Conservation (phyloP, 495 filamentous ascomycete species). For the Aspergillus nanangensis region DNA sequence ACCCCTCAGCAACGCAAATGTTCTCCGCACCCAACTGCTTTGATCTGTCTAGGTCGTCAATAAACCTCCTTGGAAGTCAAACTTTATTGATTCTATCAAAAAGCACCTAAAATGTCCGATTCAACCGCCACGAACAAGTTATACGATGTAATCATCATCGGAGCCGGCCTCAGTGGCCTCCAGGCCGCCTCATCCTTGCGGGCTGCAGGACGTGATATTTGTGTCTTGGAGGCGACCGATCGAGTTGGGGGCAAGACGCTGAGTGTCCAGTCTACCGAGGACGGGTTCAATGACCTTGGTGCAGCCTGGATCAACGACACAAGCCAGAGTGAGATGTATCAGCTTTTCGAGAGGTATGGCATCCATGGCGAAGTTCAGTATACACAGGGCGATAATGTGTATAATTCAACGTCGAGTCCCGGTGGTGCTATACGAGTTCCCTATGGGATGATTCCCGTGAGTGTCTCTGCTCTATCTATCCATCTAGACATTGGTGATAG, state of each 20-base stretch:
- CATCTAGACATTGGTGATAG: too few species aligned
- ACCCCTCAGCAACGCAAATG: too few species aligned
- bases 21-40: too few species aligned
- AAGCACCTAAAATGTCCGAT: neutral
- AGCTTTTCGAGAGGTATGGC: constrained; percentile 27
- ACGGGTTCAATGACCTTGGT: constrained; percentile 37
- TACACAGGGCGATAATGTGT: constrained; percentile 15
- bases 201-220: constrained; percentile 30
- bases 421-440: neutral
- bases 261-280: constrained; percentile 15
- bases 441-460: neutral
- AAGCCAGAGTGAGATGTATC: constrained; percentile 37
- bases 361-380: constrained; percentile 36
- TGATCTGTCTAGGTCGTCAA: too few species aligned
- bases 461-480: too few species aligned
- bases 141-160: constrained; percentile 40
- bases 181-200: constrained; percentile 36
- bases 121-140: too few species aligned
- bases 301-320: constrained; percentile 50
- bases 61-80: too few species aligned
- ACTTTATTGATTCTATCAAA: neutral
- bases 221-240: constrained; percentile 42
- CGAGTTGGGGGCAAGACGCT: constrained; percentile 46
- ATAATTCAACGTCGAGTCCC: neutral
- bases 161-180: constrained; percentile 47